phyloP scores from a whole-genome alignment of 1,284 basidiomycete genomes.

The Xanthoconium separans region DNA sequence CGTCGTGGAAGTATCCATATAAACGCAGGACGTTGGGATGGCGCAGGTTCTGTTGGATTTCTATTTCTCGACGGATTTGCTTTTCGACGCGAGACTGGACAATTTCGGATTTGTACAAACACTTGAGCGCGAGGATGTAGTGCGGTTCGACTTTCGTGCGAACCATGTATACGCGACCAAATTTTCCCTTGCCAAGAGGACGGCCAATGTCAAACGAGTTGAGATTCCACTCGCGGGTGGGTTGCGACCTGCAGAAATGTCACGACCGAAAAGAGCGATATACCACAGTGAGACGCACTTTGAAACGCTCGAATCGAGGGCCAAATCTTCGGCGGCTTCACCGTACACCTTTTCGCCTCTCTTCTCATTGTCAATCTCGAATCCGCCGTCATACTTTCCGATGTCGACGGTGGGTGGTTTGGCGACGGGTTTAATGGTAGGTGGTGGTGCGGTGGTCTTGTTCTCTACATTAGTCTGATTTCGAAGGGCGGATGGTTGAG shows the following conservation, averaged over 20 bases:
- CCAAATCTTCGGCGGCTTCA: conserved; percentile 73
- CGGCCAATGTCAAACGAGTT: conserved; percentile 92
- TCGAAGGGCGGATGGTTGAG: conserved; percentile 40
- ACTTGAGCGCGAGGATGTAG: conserved; percentile 97
- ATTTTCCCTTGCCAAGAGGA: conserved; percentile 97
- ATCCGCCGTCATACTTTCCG: conserved; percentile 83
- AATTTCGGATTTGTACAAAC: conserved; percentile 96
- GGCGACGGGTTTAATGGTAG: conserved; percentile 16
- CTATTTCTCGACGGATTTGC: conserved; percentile 95
- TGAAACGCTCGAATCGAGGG: conserved; percentile 72
- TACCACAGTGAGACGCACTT: conserved; percentile 43
- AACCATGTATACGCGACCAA: conserved; percentile 98
- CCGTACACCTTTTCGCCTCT: conserved; percentile 61
- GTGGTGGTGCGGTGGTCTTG: conserved; percentile 25
- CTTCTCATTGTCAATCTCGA: conserved; percentile 77
- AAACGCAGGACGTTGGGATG: conserved; percentile 95
- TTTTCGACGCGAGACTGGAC: conserved; percentile 86
- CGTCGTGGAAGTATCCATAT: conserved; percentile 97
- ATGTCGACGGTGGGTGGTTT: conserved; percentile 56
- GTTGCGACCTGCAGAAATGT: conserved; percentile 47
- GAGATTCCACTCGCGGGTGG: conserved; percentile 83
- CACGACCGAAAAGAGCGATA: not conserved
- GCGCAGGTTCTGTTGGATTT: conserved; percentile 96
- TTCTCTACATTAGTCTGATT: conserved; percentile 35
- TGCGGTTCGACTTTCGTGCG: conserved; percentile 85